Conservation (phyloP, 192 early-diverging fungal genomes). For the Coemansia erecta region DNA sequence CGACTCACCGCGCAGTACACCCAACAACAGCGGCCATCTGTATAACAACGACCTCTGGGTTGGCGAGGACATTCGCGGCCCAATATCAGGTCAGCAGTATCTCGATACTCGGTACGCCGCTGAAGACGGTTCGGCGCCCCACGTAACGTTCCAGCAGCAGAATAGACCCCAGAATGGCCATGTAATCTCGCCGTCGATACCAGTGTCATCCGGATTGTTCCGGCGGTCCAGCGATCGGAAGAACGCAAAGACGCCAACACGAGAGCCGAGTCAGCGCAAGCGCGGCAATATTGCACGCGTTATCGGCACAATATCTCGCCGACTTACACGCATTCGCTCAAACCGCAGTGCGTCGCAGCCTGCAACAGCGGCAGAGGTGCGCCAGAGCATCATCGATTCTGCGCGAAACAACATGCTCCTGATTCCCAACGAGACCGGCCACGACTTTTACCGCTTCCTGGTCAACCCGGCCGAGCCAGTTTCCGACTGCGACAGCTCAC, state of each 20-base stretch:
- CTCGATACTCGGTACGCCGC: background rate
- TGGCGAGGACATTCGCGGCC: constrained; percentile 12
- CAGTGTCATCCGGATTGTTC: constrained; percentile 29
- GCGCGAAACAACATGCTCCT: constrained; percentile 32
- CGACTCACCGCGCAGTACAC: constrained; percentile 31
- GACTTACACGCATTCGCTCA: constrained; percentile 38
- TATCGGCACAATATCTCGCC: constrained; percentile 39
- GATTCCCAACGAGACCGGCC: constrained; percentile 16
- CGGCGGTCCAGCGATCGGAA: constrained; percentile 14
- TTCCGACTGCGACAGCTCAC: constrained; percentile 32
- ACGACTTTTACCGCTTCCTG: constrained; percentile 40
- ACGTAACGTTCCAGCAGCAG: constrained; percentile 6
- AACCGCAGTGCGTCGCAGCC: constrained; percentile 50
- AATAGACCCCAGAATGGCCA: constrained; percentile 1
- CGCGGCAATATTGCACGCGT: constrained; percentile 40
- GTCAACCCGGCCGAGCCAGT: constrained; percentile 47
- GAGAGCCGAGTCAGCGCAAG: constrained; percentile 11
- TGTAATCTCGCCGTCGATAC: constrained; percentile 21
- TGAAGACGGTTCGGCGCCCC: background rate
- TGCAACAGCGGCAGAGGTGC: constrained; percentile 42
- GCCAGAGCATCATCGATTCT: constrained; percentile 37
- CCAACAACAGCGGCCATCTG: constrained; percentile 20
- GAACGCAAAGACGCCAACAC: background rate
- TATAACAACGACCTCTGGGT: constrained; percentile 30
- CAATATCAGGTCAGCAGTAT: background rate